Evolutionary conservation across 805 yeast genomes (phyloP), one percentile per base, ranked within the genome.

Genomic region (Candida verbasci): DNA sequence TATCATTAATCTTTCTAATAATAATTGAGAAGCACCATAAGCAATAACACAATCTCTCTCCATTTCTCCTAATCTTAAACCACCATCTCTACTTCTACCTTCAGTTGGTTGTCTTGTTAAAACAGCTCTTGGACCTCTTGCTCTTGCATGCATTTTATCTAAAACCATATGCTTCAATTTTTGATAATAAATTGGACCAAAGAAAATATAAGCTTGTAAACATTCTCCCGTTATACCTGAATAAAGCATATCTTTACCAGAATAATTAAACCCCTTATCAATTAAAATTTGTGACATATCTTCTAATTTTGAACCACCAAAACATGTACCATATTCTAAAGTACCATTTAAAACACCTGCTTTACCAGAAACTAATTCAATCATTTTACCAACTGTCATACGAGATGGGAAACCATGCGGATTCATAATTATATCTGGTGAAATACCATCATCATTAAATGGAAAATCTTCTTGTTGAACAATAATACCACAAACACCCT

Each of bases 401-500:
- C 98, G 95, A 24, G 97, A 91, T 44, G 98, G 98, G 82, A 91
- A 93, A 68, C 97, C 98, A 60, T 91, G 98, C 1, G 98, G 98
- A 56, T 91, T 91, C 97, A 91, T 91, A 53, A 91, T 91, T 46
- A 91, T 89, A 65, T 91, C 98, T 0, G 98, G 98, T 3, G 78
- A 70, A 17, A 93, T 76, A 56, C 98, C 98, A 40, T 80, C 76
- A 50, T 93, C 97, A 55, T 81, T 86, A 63, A 91, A 91, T 10
- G 98, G 98, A 73, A 91, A 72, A 54, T 91, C 98, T 50, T 91
- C 97, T 57, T 91, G 97, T 49, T 87, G 88, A 4, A 91, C 97
- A 58, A 91, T 93, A 48, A 93, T 87, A 65, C 98, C 97, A 70
- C 97, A 91, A 21, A 93, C 97, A 78, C 98, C 98, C 70, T 91